Evolutionary conservation across 768 basidiomycete genomes (phyloP), one percentile per base, ranked within the genome.

Genomic region (Rhodosporidiobolus odoratus): DNA sequence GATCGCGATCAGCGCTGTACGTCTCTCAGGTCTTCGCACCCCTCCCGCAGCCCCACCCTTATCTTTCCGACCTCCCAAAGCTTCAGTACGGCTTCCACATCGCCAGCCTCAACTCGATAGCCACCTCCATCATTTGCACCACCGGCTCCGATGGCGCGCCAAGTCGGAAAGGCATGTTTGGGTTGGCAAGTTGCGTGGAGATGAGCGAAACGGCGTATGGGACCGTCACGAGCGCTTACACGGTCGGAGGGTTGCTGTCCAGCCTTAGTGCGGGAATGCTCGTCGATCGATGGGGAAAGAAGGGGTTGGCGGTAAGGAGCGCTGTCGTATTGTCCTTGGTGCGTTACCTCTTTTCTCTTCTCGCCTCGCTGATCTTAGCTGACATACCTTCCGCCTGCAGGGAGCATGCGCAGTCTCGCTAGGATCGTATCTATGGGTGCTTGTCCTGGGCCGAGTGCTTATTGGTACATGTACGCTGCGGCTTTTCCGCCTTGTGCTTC

Each of bases 61-160:
- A 12, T 37, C 27, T 9, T 45, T 34, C 45, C 25, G 27, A 23
- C 37, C 4, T 25, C 25, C 6, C 12, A 21, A 58, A 71, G 69
- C 23, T 63, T 34, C 63, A 90, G 85, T 91, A 91, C 81, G 93
- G 92, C n/a, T 96, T 89, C 79, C 91, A 95, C 79, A 90, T 92
- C 50, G 90, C 92, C 2, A 88, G 88, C 23, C 84, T 97, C 68
- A 97, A 97, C 79, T 92, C 93, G 78, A 87, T 94, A 34, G 87
- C 91, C 77, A 84, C 84, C 8, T 65, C 71, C 7, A 38, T 69
- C 50, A 35, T 52, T 38, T 58, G 58, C 61, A 27, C 21, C 16
- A n/a, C 19, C 23, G 15, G 8, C 3, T 16, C 54, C 0, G 16
- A 23, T 38, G 32, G 27, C 41, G 40, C 54, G 7, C 27, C 43